Percentiles rank a stretch among this genome's conserved stretches.
Evolutionary conservation across 257 asterid genomes (phyloP).

Genomic region (Misopates orontium): DNA sequence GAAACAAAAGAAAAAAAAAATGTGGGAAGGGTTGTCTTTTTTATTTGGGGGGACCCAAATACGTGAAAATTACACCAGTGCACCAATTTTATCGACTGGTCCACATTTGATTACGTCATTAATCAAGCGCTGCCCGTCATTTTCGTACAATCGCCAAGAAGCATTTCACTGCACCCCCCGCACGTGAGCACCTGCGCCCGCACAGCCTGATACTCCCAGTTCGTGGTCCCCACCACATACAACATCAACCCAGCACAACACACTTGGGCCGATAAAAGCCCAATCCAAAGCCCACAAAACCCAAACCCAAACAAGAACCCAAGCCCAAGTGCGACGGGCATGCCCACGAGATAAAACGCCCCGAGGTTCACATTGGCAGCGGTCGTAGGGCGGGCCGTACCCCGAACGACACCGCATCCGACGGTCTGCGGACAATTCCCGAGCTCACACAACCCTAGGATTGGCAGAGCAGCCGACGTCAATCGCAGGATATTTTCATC

Average conservation of each 20-base stretch:
- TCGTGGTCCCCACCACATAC: slow-evolving; percentile 71
- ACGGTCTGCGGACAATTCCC: slow-evolving; percentile 92
- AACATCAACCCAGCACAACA: slow-evolving; percentile 86
- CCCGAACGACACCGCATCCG: slow-evolving; percentile 88
- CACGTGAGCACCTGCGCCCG: slow-evolving; percentile 79
- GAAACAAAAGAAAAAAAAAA: slow-evolving; percentile 24
- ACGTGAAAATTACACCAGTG: neutral
- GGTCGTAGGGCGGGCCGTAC: slow-evolving; percentile 74
- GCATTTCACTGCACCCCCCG: slow-evolving; percentile 42
- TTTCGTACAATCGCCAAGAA: slow-evolving; percentile 33
- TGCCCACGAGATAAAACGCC: slow-evolving; percentile 78
- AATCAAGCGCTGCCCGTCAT: slow-evolving; percentile 60
- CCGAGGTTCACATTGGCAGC: slow-evolving; percentile 87
- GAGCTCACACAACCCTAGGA: slow-evolving; percentile 77
- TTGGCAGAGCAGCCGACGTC: slow-evolving; percentile 70
- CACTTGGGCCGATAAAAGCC: slow-evolving; percentile 69
- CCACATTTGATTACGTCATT: slow-evolving; percentile 47
- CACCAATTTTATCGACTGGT: slow-evolving; percentile 21
- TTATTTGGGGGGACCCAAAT: slow-evolving; percentile 18
- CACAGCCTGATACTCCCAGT: slow-evolving; percentile 66
- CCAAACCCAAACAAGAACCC: slow-evolving; percentile 57
- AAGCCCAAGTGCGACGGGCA: slow-evolving; percentile 79
- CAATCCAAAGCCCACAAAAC: slow-evolving; percentile 82
- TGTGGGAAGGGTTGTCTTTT: slow-evolving; percentile 1
- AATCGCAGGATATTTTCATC: slow-evolving; percentile 50